These are phyloP conservation scores for Eucalyptus viminalis DNA, from an alignment of 345 rosid genomes.

Conservation along the genomic window DNA sequence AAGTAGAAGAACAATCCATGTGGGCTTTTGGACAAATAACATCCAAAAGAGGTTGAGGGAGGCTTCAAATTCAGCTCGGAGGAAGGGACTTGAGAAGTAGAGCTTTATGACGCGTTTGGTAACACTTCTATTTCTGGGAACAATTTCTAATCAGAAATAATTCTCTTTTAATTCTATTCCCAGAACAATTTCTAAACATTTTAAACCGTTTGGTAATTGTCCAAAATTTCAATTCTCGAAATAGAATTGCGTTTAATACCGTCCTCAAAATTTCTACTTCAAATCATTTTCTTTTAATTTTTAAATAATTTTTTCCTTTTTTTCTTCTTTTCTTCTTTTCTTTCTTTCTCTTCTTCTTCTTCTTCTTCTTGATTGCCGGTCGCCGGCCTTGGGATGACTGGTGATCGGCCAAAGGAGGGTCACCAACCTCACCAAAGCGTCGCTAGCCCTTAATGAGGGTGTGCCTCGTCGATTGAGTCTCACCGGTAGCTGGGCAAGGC, in stretches of 20 bases:
- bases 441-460: fast-evolving
- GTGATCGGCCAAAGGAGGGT: no score
- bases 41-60: no score
- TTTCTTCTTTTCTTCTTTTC: fast-evolving
- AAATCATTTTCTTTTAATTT: no score
- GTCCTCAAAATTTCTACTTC: no score
- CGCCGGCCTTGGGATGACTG: fast-evolving
- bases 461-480: fast-evolving
- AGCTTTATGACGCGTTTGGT: fast-evolving
- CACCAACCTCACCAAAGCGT: fast-evolving
- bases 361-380: no score
- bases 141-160: no score
- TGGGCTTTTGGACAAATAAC: background rate
- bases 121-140: fast-evolving
- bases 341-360: no score
- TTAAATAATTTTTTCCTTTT: no score
- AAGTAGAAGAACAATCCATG: background rate
- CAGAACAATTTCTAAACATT: fast-evolving
- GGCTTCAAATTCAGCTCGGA: background rate
- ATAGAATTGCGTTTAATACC: fast-evolving
- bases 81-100: background rate
- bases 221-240: fast-evolving
- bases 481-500: no score
- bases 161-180: no score
- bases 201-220: fast-evolving